phyloP scores from a whole-genome alignment of 2,329 filamentous ascomycete genomes.

The Cryphonectria parasitica region DNA sequence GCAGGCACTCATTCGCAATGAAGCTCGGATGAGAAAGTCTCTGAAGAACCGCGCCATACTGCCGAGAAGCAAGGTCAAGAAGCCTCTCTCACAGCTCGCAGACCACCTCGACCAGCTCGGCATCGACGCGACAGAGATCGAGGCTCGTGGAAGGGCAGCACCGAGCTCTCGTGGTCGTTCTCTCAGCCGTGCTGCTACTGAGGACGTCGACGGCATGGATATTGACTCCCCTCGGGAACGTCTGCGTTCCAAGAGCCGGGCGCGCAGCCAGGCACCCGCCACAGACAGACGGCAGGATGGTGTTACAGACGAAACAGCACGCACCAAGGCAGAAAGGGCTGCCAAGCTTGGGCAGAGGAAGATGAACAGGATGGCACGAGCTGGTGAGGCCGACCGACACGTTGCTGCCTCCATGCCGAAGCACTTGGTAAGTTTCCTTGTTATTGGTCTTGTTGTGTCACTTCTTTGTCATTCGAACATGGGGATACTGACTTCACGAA shows the following conservation, averaged over 20 bases:
- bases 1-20: conserved; percentile 88
- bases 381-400: conserved; percentile 96
- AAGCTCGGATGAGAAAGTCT: conserved; percentile 91
- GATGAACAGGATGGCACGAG: conserved; percentile 97
- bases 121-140: conserved; percentile 77
- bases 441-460: background rate
- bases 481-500: conserved; percentile 39
- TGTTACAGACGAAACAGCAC: conserved; percentile 67
- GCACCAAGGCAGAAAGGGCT: conserved; percentile 82
- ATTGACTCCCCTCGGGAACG: conserved; percentile 64
- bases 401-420: conserved; percentile 79
- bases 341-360: conserved; percentile 93
- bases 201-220: conserved; percentile 77
- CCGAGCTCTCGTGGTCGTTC: conserved; percentile 70
- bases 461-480: no score
- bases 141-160: conserved; percentile 72
- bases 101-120: conserved; percentile 82
- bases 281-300: conserved; percentile 76
- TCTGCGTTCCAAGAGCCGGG: conserved; percentile 74
- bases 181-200: conserved; percentile 62
- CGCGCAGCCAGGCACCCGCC: conserved; percentile 59
- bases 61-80: conserved; percentile 78
- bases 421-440: conserved; percentile 73
- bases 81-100: conserved; percentile 86
- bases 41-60: conserved; percentile 97